Conservation (phyloP, 768 basidiomycete genomes). For the Sutorius australiensis region DNA sequence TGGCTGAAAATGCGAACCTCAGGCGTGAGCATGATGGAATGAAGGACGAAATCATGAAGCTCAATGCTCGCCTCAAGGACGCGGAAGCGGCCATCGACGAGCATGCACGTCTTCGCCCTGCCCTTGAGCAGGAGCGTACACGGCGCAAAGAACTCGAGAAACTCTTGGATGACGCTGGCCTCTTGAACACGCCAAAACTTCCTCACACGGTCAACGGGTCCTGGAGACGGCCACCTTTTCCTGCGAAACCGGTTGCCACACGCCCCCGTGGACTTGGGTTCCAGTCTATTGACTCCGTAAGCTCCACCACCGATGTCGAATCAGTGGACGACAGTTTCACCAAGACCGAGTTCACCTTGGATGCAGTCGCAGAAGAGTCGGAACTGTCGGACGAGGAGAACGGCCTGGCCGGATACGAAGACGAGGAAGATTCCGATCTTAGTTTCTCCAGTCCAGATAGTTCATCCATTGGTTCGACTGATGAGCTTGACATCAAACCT, state of each 20-base stretch:
- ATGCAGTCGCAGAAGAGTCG: constrained; percentile 57
- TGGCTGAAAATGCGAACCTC: constrained; percentile 25
- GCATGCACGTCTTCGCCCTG: constrained; percentile 24
- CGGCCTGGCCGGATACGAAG: constrained; percentile 64
- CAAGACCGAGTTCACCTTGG: constrained; percentile 46
- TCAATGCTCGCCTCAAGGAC: constrained; percentile 31
- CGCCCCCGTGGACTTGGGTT: constrained; percentile 48
- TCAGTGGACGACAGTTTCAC: constrained; percentile 42
- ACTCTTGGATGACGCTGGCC: constrained; percentile 43
- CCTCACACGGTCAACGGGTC: constrained; percentile 13
- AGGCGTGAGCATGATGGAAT: constrained; percentile 28
- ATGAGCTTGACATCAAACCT: constrained; percentile 36
- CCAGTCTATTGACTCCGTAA: constrained; percentile 61
- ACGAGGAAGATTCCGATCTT: constrained; percentile 58
- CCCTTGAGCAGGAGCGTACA: constrained; percentile 40
- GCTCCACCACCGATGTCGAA: constrained; percentile 69
- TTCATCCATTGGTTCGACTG: constrained; percentile 54
- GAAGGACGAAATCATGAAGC: constrained; percentile 28
- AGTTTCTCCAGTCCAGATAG: constrained; percentile 41
- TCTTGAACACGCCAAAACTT: constrained; percentile 45
- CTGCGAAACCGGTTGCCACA: constrained; percentile 23
- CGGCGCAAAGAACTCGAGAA: constrained; percentile 49
- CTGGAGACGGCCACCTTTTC: constrained; percentile 12
- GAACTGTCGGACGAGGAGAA: constrained; percentile 44
- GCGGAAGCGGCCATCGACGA: constrained; percentile 23